Base-by-base conservation (phyloP, 2,329 filamentous ascomycete species). In the Coniella vitis region DNA sequence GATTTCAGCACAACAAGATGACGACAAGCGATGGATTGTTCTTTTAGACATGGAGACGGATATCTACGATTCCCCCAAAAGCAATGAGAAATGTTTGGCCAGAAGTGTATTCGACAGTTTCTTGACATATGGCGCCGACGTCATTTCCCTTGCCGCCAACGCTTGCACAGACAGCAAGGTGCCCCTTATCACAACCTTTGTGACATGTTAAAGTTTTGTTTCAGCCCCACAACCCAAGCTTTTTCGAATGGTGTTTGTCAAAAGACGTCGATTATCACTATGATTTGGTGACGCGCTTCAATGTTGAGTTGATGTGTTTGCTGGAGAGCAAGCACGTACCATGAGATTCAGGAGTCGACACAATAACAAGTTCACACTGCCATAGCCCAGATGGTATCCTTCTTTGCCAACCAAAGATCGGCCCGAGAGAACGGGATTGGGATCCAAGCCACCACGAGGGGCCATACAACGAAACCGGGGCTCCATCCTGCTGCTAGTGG, bases 21-120 rank as follows among this genome's bases (percentile, higher is more conserved):
- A 29, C 25, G 25, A 29, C 25, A 10, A 29, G 25, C 25, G 25
- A 29, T 29, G 25, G 25, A 29, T 10, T 29, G 5, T 29, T 40
- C 22, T 45, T 41, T 19, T 34, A 47, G 44, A 29, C 5, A 29
- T 10, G 5, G 25, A 29, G 25, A 48, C 45, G 41, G 21, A 35
- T 49, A 41, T 16, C 38, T 48, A 48, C 43, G 48, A 53, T 51
- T 51, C 39, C 51, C 51, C 51, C 40, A 48, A 34, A 44, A 45
- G 44, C 51, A 48, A 51, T 45, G 39, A 19, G 19, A 48, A 22
- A 47, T 19, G 31, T 39, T 19, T 16, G 32, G 29, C 19, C 20
- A 31, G 22, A 4, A 17, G 21, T 32, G 4, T 38, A 3, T n/a
- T 41, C 10, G 16, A 12, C 19, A 13, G 16, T 7, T 3, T 3